Conservation (phyloP, 345 rosid genomes). For the Citrus medica region DNA sequence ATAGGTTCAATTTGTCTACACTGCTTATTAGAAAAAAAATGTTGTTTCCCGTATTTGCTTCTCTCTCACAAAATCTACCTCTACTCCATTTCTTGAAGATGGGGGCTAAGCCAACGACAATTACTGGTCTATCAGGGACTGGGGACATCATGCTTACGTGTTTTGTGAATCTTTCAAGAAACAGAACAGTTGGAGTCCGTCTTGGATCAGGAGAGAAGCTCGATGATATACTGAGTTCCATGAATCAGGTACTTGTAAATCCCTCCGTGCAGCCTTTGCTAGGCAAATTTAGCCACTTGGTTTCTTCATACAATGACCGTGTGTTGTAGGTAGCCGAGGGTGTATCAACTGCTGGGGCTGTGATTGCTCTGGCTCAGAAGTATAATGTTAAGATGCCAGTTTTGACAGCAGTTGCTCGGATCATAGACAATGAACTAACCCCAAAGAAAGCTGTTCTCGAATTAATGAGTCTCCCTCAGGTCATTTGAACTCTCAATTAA, state of each 20-base stretch:
- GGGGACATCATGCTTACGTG: conserved; percentile 98
- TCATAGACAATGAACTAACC: conserved; percentile 80
- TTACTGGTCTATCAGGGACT: conserved; percentile 88
- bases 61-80: conserved; percentile 2
- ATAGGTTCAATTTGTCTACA: not conserved
- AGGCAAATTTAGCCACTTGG: conserved; percentile 8
- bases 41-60: not conserved
- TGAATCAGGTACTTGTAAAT: conserved; percentile 67
- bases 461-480: conserved; percentile 87
- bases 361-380: conserved; percentile 91
- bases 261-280: not conserved
- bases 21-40: not conserved
- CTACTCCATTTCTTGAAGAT: conserved; percentile 42
- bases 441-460: conserved; percentile 81
- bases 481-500: conserved; percentile 18
- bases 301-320: not conserved
- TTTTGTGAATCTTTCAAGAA: conserved; percentile 90
- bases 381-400: conserved; percentile 90
- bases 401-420: conserved; percentile 90
- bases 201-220: conserved; percentile 93
- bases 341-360: conserved; percentile 93
- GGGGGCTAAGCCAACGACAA: conserved; percentile 91
- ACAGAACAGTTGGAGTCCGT: conserved; percentile 83
- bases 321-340: conserved; percentile 81
- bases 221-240: conserved; percentile 70